A percentile compares a stretch with the other conserved stretches of the same genome.
These are phyloP conservation scores for Hydrangea macrophylla DNA, from an alignment of 148 eudicot genomes.

Conservation along the genomic window DNA sequence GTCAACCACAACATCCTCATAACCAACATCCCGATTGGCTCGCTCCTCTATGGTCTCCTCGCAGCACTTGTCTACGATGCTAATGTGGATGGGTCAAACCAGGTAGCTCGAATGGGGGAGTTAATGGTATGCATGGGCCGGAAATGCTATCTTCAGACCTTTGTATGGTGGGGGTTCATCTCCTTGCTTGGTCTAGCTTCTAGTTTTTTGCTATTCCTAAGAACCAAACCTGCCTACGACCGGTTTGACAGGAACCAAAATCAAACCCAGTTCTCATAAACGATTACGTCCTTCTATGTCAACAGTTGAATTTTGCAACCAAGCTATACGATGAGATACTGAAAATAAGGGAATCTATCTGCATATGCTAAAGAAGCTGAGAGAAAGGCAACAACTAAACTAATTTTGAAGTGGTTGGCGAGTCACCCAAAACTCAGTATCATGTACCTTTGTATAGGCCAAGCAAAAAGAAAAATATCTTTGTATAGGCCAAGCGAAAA, in stretches of 20 bases:
- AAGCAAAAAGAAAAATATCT: too few relatives aligned
- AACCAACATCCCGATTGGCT: slow-evolving; percentile 32
- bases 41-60: slow-evolving; percentile 17
- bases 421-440: not conserved
- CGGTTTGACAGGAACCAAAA: not conserved
- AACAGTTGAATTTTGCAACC: not conserved
- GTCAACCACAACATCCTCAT: slow-evolving; percentile 33
- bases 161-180: slow-evolving; percentile 23
- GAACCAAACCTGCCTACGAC: slow-evolving; percentile 23
- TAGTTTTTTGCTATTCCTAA: slow-evolving; percentile 20
- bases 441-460: too few relatives aligned
- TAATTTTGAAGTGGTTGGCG: not conserved
- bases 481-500: too few relatives aligned
- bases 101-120: not conserved
- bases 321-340: not conserved
- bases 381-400: not conserved
- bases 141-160: slow-evolving; percentile 23
- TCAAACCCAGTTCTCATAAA: slow-evolving; percentile 2
- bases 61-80: slow-evolving; percentile 26
- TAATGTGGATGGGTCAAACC: slow-evolving; percentile 6
- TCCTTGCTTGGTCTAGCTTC: slow-evolving; percentile 20
- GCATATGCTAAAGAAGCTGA: not conserved
- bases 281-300: not conserved
- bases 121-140: slow-evolving; percentile 27
- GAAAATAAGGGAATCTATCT: not conserved